These are phyloP conservation scores for Plasmodium knowlesi DNA, from an alignment of 169 alveolate species.

Conservation along the genomic window DNA sequence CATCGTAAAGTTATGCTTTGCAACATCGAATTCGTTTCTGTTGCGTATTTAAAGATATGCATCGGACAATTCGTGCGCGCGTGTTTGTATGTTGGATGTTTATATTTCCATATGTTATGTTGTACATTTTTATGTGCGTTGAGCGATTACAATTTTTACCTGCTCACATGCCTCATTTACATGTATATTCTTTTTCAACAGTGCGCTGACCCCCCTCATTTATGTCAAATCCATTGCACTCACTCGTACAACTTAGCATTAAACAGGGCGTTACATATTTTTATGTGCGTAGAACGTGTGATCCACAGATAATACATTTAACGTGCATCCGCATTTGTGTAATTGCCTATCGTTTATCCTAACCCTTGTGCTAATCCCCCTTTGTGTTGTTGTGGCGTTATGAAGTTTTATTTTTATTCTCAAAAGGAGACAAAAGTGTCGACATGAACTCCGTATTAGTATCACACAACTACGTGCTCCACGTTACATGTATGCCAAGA, in stretches of 20 bases:
- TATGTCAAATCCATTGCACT: not conserved
- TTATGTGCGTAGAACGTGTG: not conserved
- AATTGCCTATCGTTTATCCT: not conserved
- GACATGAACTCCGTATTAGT: not conserved
- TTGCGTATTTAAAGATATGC: not conserved
- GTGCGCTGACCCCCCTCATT: not conserved
- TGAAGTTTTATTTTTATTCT: not conserved
- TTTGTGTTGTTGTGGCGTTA: not conserved
- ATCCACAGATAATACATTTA: not conserved
- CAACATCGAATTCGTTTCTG: not conserved
- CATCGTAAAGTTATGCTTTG: not conserved
- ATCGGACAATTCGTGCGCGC: not conserved
- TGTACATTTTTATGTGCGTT: not conserved
- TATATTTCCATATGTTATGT: not conserved
- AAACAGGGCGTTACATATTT: not conserved
- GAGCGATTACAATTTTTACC: not conserved
- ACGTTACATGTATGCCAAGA: not conserved
- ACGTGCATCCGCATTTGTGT: not conserved
- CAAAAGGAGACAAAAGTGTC: not conserved
- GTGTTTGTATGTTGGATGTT: not conserved
- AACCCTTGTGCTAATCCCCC: not conserved
- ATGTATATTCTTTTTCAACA: not conserved
- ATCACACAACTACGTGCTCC: not conserved
- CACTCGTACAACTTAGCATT: not conserved
- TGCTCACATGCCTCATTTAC: not conserved